Conservation (phyloP, 1,139 yeast species). For the Zygoascus sp. region DNA sequence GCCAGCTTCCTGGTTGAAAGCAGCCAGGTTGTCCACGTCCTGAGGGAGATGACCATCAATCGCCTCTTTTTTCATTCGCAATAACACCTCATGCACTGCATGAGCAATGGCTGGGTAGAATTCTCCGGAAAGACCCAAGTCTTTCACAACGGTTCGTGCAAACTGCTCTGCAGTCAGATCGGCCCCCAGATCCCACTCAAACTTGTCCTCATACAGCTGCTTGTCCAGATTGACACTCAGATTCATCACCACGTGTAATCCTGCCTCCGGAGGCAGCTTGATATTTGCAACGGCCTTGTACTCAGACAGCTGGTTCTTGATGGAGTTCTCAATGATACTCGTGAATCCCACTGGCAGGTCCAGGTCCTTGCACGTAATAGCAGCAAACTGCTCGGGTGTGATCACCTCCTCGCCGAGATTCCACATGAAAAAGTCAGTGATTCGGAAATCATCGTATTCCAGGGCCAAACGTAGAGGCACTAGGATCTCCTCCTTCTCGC, state of each 20-base stretch:
- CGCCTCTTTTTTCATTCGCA: constrained; percentile 76
- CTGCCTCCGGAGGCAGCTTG: constrained; percentile 59
- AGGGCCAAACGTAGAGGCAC: constrained; percentile 77
- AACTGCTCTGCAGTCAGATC: constrained; percentile 77
- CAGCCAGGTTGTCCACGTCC: constrained; percentile 54
- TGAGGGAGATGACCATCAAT: constrained; percentile 72
- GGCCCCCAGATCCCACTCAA: constrained; percentile 83
- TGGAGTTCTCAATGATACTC: constrained; percentile 62
- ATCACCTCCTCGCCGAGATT: constrained; percentile 68
- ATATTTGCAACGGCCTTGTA: constrained; percentile 61
- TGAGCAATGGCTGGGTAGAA: constrained; percentile 89
- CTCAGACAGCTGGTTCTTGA: constrained; percentile 76
- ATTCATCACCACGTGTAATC: constrained; percentile 71
- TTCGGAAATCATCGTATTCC: constrained; percentile 58
- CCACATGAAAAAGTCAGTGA: constrained; percentile 88
- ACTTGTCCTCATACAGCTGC: constrained; percentile 81
- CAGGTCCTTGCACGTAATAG: constrained; percentile 72
- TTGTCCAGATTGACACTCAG: constrained; percentile 80
- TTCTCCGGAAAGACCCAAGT: constrained; percentile 78
- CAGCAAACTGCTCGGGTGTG: constrained; percentile 82
- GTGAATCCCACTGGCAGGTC: constrained; percentile 65
- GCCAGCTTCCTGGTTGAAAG: constrained; percentile 59
- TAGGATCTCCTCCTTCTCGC: constrained; percentile 42
- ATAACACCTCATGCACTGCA: constrained; percentile 73
- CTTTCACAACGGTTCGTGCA: constrained; percentile 77